Conservation (phyloP, 768 basidiomycete genomes). For the Termitomyces sp. region DNA sequence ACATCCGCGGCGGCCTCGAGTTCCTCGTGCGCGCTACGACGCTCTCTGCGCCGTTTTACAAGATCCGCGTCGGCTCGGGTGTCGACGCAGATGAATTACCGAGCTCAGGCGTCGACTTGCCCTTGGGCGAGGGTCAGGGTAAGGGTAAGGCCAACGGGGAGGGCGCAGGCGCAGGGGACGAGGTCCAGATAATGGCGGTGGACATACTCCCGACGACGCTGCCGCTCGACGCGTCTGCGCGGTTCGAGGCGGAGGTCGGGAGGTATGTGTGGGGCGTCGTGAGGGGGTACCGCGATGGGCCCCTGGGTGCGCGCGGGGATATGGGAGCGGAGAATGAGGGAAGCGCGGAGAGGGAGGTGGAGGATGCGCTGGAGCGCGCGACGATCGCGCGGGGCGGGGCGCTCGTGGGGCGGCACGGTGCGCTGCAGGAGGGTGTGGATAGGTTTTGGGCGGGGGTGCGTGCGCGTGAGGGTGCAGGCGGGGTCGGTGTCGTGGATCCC, state of each 20-base stretch:
- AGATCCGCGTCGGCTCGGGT: constrained; percentile 15
- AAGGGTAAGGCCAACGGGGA: too few relatives aligned
- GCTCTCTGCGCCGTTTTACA: constrained; percentile 70
- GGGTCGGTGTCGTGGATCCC: too few relatives aligned
- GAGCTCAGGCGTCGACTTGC: too few relatives aligned
- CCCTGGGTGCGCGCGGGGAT: too few relatives aligned
- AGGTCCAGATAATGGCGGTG: constrained; percentile 79
- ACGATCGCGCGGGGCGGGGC: constrained; percentile 61
- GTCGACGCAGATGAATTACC: too few relatives aligned
- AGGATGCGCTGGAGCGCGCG: constrained; percentile 56
- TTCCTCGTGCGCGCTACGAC: constrained; percentile 78
- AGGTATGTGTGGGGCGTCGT: constrained; percentile 62
- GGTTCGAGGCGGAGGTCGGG: constrained; percentile 63
- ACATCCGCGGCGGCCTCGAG: constrained; percentile 85
- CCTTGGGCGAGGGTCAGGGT: too few relatives aligned
- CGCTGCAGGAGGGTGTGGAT: constrained; percentile 52
- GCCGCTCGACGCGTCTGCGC: constrained; percentile 72
- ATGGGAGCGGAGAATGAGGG: constrained; percentile 14
- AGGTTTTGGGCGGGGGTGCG: constrained; percentile 26
- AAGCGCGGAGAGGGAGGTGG: constrained; percentile 16
- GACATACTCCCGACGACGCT: constrained; percentile 88
- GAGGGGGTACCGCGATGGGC: constrained; percentile 22
- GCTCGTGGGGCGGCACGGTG: constrained; percentile 46
- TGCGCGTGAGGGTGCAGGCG: neutral
- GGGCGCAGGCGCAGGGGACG: constrained; percentile 13